Evolutionary conservation across 177 flowering plant genomes (phyloP).

Genomic region (Telopea speciosissima): DNA sequence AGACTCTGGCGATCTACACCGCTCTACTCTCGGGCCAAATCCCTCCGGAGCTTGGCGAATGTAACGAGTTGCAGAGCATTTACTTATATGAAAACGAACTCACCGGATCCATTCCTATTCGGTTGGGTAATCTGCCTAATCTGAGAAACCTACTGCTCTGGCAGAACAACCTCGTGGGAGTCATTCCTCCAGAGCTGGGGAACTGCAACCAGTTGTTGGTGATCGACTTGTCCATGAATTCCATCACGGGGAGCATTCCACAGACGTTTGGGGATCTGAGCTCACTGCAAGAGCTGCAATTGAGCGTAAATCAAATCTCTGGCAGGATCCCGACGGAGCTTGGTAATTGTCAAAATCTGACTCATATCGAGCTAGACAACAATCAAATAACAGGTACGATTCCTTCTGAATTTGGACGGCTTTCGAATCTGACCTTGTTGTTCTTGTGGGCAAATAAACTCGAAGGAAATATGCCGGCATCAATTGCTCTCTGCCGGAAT

Average conservation of each 20-base stretch:
- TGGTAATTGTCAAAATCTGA: constrained; percentile 49
- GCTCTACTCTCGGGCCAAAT: constrained; percentile 80
- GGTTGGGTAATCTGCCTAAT: constrained; percentile 46
- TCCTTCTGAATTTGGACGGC: constrained; percentile 56
- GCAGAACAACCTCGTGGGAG: constrained; percentile 79
- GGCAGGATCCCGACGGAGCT: constrained; percentile 60
- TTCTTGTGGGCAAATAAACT: constrained; percentile 81
- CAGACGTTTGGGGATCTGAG: constrained; percentile 50
- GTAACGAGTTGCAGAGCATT: constrained; percentile 51
- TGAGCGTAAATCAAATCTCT: constrained; percentile 72
- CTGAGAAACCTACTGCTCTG: constrained; percentile 62
- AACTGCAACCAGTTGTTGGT: constrained; percentile 41
- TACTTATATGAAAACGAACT: constrained; percentile 79
- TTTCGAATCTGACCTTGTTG: constrained; percentile 51
- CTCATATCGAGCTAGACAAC: constrained; percentile 88
- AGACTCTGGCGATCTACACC: constrained; percentile 81
- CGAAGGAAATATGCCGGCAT: constrained; percentile 64
- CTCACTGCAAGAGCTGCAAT: constrained; percentile 57
- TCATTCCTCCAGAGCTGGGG: constrained; percentile 71
- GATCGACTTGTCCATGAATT: constrained; percentile 76
- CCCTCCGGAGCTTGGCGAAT: constrained; percentile 79
- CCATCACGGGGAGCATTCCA: constrained; percentile 68
- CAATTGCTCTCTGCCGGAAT: constrained; percentile 45
- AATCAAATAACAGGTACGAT: constrained; percentile 73
- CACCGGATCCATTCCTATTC: constrained; percentile 62